A percentile compares a stretch with the other conserved stretches of the same genome.
Evolutionary conservation across 2,329 filamentous ascomycete genomes (phyloP).

Genomic region (Aspergillus sp.): DNA sequence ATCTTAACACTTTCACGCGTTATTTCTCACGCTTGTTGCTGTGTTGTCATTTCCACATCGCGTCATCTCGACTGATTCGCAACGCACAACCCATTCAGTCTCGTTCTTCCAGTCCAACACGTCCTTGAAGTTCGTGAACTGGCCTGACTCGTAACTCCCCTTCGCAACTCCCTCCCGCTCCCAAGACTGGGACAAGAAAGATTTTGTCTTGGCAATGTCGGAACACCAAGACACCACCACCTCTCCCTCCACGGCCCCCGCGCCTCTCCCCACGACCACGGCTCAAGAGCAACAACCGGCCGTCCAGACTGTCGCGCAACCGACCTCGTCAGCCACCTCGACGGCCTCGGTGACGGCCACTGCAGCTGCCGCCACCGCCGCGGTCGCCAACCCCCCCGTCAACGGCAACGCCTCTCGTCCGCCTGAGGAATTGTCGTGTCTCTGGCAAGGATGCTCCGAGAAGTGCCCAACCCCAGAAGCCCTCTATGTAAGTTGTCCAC

Average conservation of each 20-base stretch:
- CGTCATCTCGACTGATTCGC: neutral
- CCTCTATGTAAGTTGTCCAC: conserved; percentile 56
- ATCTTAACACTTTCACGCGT: neutral
- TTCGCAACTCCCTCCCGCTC: conserved; percentile 23
- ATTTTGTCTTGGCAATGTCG: conserved; percentile 41
- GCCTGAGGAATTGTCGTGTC: conserved; percentile 50
- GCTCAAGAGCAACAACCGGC: conserved; percentile 22
- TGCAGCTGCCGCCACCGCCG: conserved; percentile 38
- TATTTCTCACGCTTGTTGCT: neutral
- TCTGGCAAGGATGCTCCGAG: conserved; percentile 64
- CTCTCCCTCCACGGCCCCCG: conserved; percentile 21
- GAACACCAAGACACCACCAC: conserved; percentile 35
- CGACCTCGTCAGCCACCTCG: conserved; percentile 24
- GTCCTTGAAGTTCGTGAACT: no score
- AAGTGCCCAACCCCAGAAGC: conserved; percentile 57
- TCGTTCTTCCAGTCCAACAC: no score
- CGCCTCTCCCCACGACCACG: conserved; percentile 22
- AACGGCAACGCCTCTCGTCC: conserved; percentile 27
- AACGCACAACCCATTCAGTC: neutral
- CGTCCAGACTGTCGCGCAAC: conserved; percentile 20
- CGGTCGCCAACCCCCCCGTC: conserved; percentile 29
- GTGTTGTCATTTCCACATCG: neutral
- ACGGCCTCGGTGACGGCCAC: conserved; percentile 32
- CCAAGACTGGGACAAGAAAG: conserved; percentile 32
- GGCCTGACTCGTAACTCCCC: no score